A percentile compares a stretch with the other conserved stretches of the same genome.
These are phyloP conservation scores for Wolfiporia cocos DNA, from an alignment of 1,284 basidiomycete genomes.

Conservation along the genomic window DNA sequence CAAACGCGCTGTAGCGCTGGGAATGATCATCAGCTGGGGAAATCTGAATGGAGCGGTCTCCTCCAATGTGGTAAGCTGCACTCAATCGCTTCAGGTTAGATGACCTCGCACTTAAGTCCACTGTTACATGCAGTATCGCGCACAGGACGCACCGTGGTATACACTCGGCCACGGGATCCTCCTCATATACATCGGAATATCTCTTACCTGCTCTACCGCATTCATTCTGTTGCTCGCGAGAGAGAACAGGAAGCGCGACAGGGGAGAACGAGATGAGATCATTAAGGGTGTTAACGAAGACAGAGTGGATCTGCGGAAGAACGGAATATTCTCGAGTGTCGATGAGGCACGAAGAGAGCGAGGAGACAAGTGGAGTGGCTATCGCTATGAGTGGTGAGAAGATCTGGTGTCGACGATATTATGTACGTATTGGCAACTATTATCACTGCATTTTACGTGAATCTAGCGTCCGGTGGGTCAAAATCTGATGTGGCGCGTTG, in stretches of 20 bases:
- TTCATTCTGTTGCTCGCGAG: constrained; percentile 31
- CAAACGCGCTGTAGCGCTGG: constrained; percentile 38
- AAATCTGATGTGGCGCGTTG: not conserved
- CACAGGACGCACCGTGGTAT: constrained; percentile 36
- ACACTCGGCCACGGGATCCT: constrained; percentile 45
- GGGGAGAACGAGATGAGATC: constrained; percentile 41
- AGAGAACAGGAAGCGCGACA: constrained; percentile 39
- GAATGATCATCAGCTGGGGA: constrained; percentile 35
- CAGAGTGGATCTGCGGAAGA: constrained; percentile 21
- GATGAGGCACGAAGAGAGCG: constrained; percentile 32
- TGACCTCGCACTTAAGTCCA: no score
- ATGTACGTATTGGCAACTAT: no score
- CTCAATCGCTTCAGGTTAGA: not conserved
- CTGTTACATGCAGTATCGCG: constrained; percentile 12
- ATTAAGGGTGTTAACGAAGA: constrained; percentile 30
- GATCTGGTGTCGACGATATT: no score
- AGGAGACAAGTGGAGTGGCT: constrained; percentile 33
- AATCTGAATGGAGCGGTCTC: constrained; percentile 42
- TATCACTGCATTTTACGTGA: no score
- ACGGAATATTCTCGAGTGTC: constrained; percentile 27
- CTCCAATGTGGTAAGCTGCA: constrained; percentile 39
- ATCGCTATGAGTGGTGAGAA: constrained; percentile 29
- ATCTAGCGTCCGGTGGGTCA: no score
- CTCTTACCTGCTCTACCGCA: constrained; percentile 33
- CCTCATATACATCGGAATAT: constrained; percentile 42